Evolutionary conservation across 805 yeast genomes (phyloP).

Genomic region (Brettanomyces nanus): DNA sequence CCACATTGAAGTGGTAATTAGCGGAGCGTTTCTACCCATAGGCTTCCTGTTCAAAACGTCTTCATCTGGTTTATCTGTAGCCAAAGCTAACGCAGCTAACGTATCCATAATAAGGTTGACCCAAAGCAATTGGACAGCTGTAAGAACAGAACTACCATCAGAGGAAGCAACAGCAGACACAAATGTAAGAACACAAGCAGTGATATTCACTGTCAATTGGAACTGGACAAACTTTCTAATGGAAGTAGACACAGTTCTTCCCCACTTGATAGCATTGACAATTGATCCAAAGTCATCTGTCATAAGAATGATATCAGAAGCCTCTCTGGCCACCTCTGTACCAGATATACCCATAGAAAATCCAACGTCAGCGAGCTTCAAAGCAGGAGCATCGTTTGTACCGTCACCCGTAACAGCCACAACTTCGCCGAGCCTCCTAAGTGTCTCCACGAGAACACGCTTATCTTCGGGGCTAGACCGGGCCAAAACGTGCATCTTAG

Average conservation of each 20-base stretch:
- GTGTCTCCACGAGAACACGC: constrained; percentile 71
- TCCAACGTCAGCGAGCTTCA: constrained; percentile 95
- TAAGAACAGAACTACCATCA: constrained; percentile 77
- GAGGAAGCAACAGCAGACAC: constrained; percentile 83
- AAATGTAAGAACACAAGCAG: constrained; percentile 93
- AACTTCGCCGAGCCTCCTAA: constrained; percentile 77
- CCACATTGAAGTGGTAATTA: constrained; percentile 94
- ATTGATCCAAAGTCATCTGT: constrained; percentile 94
- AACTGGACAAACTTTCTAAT: constrained; percentile 94
- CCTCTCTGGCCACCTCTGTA: constrained; percentile 98
- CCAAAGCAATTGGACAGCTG: constrained; percentile 97
- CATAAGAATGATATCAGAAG: constrained; percentile 94
- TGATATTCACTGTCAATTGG: constrained; percentile 91
- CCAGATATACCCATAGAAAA: constrained; percentile 98
- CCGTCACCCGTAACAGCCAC: constrained; percentile 99
- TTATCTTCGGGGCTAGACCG: constrained; percentile 96
- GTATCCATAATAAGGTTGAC: constrained; percentile 98
- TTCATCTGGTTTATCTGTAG: constrained; percentile 93
- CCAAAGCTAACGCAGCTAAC: constrained; percentile 92
- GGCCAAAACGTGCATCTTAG: constrained; percentile 76
- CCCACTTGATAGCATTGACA: constrained; percentile 97
- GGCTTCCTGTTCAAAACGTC: constrained; percentile 74
- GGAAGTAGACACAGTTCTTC: constrained; percentile 90
- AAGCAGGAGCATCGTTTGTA: constrained; percentile 97
- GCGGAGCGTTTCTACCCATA: constrained; percentile 67